Percentiles rank a stretch among this genome's conserved stretches.
These are phyloP conservation scores for Emmonsiellopsis sp. DNA, from an alignment of 2,329 filamentous ascomycete species.

Conservation along the genomic window DNA sequence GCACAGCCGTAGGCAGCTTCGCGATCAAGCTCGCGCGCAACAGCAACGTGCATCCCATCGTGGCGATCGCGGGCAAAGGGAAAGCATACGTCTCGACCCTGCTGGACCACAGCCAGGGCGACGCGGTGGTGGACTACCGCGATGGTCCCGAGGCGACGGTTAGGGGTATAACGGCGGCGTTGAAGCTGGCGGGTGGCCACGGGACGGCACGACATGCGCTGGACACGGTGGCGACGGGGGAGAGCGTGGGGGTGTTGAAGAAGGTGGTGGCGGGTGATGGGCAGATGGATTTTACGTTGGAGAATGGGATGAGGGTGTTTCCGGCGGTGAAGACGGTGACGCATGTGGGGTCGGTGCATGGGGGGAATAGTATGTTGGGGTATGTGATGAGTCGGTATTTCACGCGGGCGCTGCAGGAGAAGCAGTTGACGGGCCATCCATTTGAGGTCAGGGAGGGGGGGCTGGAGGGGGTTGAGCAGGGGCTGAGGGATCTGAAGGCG, in stretches of 20 bases:
- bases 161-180: slow-evolving; percentile 31
- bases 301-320: slow-evolving; percentile 31
- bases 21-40: slow-evolving; percentile 47
- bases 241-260: slow-evolving; percentile 38
- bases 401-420: slow-evolving; percentile 38
- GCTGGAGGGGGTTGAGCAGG: slow-evolving; percentile 37
- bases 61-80: slow-evolving; percentile 50
- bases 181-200: slow-evolving; percentile 29
- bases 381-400: slow-evolving; percentile 39
- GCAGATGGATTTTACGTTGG: slow-evolving; percentile 34
- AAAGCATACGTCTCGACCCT: slow-evolving; percentile 43
- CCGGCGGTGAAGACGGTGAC: slow-evolving; percentile 22
- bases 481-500: slow-evolving; percentile 46
- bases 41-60: slow-evolving; percentile 53
- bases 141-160: slow-evolving; percentile 46
- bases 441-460: slow-evolving; percentile 45
- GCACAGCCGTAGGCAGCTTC: slow-evolving; percentile 50
- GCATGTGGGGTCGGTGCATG: slow-evolving; percentile 24
- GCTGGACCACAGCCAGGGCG: slow-evolving; percentile 46
- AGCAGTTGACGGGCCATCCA: slow-evolving; percentile 44
- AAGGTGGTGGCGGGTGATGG: slow-evolving; percentile 35
- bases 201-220: slow-evolving; percentile 35
- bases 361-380: slow-evolving; percentile 35
- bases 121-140: slow-evolving; percentile 54
- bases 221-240: slow-evolving; percentile 50